Evolutionary conservation across 805 yeast species (phyloP), one percentile per base, ranked within the genome.

Genomic region (Cephaloascus albidus): DNA sequence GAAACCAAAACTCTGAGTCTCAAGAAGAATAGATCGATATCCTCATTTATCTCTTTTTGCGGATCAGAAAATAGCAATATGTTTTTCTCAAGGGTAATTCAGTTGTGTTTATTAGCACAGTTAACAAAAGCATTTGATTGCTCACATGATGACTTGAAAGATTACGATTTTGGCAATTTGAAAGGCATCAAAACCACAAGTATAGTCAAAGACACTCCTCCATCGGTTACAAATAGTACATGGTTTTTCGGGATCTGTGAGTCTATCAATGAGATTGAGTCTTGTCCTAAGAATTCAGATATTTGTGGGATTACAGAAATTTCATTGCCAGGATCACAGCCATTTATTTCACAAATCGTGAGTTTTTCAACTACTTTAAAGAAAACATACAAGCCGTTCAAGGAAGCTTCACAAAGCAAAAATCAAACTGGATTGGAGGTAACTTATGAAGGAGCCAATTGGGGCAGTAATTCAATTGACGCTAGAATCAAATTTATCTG

Each of bases 171-270:
- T 40, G 60, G 62, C 16, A 44, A 60, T 15, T 61, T 81, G 37
- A 66, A 68, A 37, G 83, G 82, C 3, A 53, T 73, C 3, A 74
- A 75, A 46, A 39, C 59, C 1, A 59, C 65, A n/a, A 51, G 67
- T 4, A 31, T 50, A 3, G 47, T 65, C 15, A 61, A 57, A 26
- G 72, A 70, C 35, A 85, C 96, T 10, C 97, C 97, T 15, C 97
- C 98, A 2, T 74, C 90, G 10, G 60, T 57, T 26, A 75, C 84
- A 2, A 70, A 63, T 37, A 58, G 68, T 27, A 68, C 74, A 3
- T 85, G 96, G 89, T 76, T 70, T 50, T 45, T 89, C 30, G 82
- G 86, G 38, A 65, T 87, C 6, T 86, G 95, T 61, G 78, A 75
- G 36, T 61, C 73, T 1, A 55, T 70, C n/a, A 54, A 58, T 26